Base-by-base conservation (phyloP, 2,329 filamentous ascomycete species). In the Venturia carpophila region DNA sequence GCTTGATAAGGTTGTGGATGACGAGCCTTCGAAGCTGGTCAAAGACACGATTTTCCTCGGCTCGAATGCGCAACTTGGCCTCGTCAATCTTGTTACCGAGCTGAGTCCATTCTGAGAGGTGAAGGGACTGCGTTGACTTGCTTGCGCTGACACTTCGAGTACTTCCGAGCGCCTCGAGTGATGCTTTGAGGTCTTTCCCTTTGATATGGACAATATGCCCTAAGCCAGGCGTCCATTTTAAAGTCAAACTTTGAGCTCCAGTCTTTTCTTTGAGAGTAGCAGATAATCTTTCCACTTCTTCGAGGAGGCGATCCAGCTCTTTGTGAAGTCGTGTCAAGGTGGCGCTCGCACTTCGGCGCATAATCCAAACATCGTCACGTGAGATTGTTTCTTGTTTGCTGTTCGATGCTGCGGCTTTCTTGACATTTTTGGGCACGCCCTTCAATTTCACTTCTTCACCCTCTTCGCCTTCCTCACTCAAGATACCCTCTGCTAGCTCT, bases 191-290 rank as follows among this genome's bases (percentile, higher is more conserved):
- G 70, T 94, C 89, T 73, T 89, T 92, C 42, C 91, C 91, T 75
- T 88, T 94, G 70, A 97, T 84, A 73, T 97, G 92, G 70, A 90
- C 92, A 71, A 96, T 90, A 74, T 99, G 91, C 10, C 94, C 93
- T 1, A 96, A 82, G 17, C 87, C 88, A 0, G 93, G 89, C 0
- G 88, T 91, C 89, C 92, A 97, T 70, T 88, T 90, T 24, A 99
- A 82, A 0, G 86, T 89, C 55, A 97, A 82, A 66, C 83, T 87
- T 6, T 84, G 75, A 13, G 86, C 85, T 66, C 77, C 71, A 66
- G 55, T 47, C 5, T 84, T 80, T 15, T 82, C 74, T 64, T 87
- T 85, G 27, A 97, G 80, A 5, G 77, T 76, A 21, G 83, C 78
- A 11, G 83, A 83, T 4, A 97, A 79, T 1, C 75, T 68, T 0